Percentiles rank a stretch among this genome's conserved stretches.
phyloP scores from a whole-genome alignment of 768 basidiomycete genomes.

The Pseudohyphozyma bogoriensis region DNA sequence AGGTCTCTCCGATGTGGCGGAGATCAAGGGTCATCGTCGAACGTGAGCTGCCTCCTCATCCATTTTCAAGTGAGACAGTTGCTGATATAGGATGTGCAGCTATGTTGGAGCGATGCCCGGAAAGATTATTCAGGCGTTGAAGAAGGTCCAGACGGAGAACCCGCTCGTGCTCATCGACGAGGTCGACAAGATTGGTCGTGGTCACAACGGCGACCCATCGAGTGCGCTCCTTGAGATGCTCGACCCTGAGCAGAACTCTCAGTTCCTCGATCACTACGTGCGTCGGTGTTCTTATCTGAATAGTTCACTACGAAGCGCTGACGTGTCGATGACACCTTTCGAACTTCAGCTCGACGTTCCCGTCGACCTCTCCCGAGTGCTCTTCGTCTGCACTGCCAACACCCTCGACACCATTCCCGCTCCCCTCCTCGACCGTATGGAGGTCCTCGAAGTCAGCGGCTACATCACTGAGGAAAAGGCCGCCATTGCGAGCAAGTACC shows the following conservation, averaged over 20 bases:
- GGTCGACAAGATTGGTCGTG: conserved; percentile 66
- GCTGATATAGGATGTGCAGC: conserved; percentile 57
- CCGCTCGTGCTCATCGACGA: conserved; percentile 57
- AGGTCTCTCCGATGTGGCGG: conserved; percentile 91
- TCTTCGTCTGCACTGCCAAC: conserved; percentile 97
- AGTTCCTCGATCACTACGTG: conserved; percentile 74
- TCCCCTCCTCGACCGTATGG: conserved; percentile 82
- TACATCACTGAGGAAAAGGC: conserved; percentile 68
- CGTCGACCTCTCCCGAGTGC: conserved; percentile 85
- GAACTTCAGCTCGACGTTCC: conserved; percentile 59
- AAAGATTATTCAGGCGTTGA: conserved; percentile 65
- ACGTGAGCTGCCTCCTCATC: conserved; percentile 67
- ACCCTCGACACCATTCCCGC: conserved; percentile 80
- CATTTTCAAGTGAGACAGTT: not conserved
- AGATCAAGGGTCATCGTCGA: conserved; percentile 94
- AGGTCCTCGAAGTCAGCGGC: conserved; percentile 70
- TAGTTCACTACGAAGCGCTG: not conserved
- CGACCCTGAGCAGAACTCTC: conserved; percentile 59
- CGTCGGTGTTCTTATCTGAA: conserved; percentile 47
- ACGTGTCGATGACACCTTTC: not conserved
- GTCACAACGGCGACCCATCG: conserved; percentile 81
- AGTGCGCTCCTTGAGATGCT: conserved; percentile 85
- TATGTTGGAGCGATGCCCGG: conserved; percentile 51
- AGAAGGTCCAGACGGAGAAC: conserved; percentile 74
- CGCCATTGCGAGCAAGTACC: conserved; percentile 85